Evolutionary conservation across 805 yeast species (phyloP).

Genomic region (Cyberlindnera veronae): DNA sequence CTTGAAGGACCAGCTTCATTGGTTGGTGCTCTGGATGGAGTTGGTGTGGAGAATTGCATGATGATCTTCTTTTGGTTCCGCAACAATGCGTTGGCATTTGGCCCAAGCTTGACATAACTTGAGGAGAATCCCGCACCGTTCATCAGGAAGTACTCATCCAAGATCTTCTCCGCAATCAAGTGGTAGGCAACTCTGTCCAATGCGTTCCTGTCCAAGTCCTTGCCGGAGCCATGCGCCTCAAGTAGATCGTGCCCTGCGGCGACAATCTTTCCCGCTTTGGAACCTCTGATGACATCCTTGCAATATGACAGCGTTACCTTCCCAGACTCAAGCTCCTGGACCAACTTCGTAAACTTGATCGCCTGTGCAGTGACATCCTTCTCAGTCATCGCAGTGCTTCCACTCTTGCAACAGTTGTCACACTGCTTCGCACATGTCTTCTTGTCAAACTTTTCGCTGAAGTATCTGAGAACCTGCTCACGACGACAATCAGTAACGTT

Average conservation of each 20-base stretch:
- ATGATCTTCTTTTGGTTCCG: conserved; percentile 41
- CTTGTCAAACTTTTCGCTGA: conserved; percentile 77
- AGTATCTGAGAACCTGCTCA: conserved; percentile 82
- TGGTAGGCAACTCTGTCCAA: conserved; percentile 82
- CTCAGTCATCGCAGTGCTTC: conserved; percentile 40
- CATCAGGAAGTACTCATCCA: conserved; percentile 70
- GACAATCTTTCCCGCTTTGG: conserved; percentile 56
- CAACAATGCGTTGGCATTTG: conserved; percentile 47
- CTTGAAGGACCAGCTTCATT: background rate
- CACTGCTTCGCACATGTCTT: conserved; percentile 66
- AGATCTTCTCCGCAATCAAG: conserved; percentile 58
- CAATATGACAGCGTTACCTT: conserved; percentile 76
- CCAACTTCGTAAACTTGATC: conserved; percentile 53
- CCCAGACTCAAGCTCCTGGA: conserved; percentile 49
- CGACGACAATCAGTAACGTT: conserved; percentile 88
- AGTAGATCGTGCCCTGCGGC: conserved; percentile 57
- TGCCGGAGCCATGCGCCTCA: conserved; percentile 71
- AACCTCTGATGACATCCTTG: conserved; percentile 80
- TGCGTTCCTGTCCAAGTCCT: conserved; percentile 56
- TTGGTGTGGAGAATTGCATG: conserved; percentile 42
- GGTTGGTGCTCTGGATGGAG: conserved; percentile 9
- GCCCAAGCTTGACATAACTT: conserved; percentile 67
- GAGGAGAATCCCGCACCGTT: conserved; percentile 78
- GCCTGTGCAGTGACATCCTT: conserved; percentile 71
- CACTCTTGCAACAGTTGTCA: conserved; percentile 71